These are phyloP conservation scores for Fusarium sterilihyphosum DNA, from an alignment of 2,329 filamentous ascomycete species.

Conservation along the genomic window DNA sequence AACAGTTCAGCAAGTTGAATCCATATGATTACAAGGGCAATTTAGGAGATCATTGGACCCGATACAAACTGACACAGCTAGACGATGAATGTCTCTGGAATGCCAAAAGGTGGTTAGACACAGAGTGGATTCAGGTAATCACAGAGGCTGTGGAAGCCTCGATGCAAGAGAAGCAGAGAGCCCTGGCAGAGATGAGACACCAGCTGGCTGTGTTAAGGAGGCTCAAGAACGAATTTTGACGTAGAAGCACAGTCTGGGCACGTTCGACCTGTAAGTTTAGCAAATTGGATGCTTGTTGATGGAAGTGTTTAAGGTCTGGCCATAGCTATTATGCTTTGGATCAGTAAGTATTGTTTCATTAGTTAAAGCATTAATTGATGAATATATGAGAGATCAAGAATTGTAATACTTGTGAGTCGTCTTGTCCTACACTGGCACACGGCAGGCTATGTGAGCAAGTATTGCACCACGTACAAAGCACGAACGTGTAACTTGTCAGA, in stretches of 20 bases:
- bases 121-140: neutral
- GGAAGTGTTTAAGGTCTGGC: neutral
- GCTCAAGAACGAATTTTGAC: too few species aligned
- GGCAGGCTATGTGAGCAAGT: neutral
- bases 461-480: neutral
- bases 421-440: neutral
- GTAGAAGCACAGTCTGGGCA: neutral
- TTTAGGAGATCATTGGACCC: neutral
- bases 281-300: neutral
- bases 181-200: neutral
- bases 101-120: slow-evolving; percentile 1
- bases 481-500: neutral
- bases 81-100: neutral
- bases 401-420: neutral
- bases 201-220: neutral
- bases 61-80: neutral
- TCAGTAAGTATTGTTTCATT: neutral
- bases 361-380: neutral
- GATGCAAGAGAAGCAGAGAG: neutral
- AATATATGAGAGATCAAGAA: neutral
- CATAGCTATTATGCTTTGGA: neutral
- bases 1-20: neutral
- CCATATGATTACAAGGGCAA: neutral
- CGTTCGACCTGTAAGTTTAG: neutral
- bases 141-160: neutral